Evolutionary conservation across 805 yeast species (phyloP).

Genomic region (Lipomyces spencermartinsiae): DNA sequence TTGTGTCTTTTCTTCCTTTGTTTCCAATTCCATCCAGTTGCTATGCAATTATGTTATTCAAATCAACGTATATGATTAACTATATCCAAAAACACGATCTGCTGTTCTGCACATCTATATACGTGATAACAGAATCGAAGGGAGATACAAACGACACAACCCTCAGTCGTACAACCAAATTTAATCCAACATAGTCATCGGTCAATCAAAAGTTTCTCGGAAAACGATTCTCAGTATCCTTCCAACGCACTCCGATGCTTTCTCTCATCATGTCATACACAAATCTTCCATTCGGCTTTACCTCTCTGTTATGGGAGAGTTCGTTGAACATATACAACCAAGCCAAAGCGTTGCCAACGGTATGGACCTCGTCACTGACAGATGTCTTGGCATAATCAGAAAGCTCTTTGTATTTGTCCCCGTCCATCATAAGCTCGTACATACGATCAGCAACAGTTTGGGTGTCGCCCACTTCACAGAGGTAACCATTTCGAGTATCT

Average conservation of each 20-base stretch:
- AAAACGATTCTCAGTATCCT: constrained; percentile 26
- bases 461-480: constrained; percentile 34
- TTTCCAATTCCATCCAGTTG: background rate
- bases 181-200: background rate
- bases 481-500: constrained; percentile 26
- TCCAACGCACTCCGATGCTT: constrained; percentile 26
- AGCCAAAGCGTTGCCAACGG: constrained; percentile 34
- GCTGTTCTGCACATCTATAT: background rate
- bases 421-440: constrained; percentile 26
- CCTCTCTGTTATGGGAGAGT: constrained; percentile 26
- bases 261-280: constrained; percentile 37
- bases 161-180: background rate
- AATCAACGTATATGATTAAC: background rate
- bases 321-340: constrained; percentile 36
- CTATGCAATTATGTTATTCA: background rate
- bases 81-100: background rate
- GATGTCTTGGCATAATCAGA: constrained; percentile 21
- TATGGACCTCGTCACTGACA: constrained; percentile 35
- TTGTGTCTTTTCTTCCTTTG: background rate
- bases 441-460: constrained; percentile 26
- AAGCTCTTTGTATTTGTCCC: constrained; percentile 14
- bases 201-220: constrained; percentile 21
- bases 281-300: constrained; percentile 32
- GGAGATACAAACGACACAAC: background rate
- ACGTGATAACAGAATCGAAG: background rate